Percentiles rank a stretch among this genome's conserved stretches.
Evolutionary conservation across 1,284 basidiomycete genomes (phyloP).

Genomic region (Apiotrichum domesticum): DNA sequence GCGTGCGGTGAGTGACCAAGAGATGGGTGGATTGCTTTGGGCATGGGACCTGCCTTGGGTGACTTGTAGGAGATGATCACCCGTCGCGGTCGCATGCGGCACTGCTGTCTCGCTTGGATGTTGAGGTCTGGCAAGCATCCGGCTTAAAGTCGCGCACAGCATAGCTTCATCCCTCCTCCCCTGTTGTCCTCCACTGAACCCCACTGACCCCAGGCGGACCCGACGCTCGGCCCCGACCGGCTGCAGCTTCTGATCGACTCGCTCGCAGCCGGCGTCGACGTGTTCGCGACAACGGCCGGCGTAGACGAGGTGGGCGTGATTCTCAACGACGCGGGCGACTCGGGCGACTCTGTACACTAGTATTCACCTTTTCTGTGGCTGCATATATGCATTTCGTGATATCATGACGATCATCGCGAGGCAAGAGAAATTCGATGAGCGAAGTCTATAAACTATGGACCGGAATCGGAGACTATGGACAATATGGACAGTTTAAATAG

Average conservation of each 20-base stretch:
- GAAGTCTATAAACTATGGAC: too few relatives aligned
- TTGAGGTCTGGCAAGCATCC: too few relatives aligned
- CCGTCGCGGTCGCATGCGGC: too few relatives aligned
- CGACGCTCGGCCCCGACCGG: slow-evolving; percentile 34
- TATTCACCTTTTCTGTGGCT: neutral
- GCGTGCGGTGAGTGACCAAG: slow-evolving; percentile 30
- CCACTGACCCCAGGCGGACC: slow-evolving; percentile 25
- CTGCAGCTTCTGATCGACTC: slow-evolving; percentile 44
- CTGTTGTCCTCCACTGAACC: too few relatives aligned
- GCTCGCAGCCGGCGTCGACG: slow-evolving; percentile 33
- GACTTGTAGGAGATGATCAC: too few relatives aligned
- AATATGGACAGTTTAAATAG: neutral
- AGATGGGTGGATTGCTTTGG: too few relatives aligned
- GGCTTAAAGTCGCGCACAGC: too few relatives aligned
- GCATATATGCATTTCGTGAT: neutral
- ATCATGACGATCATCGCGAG: neutral
- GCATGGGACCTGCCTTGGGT: too few relatives aligned
- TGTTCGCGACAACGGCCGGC: slow-evolving; percentile 24
- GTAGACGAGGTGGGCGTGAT: slow-evolving; percentile 40
- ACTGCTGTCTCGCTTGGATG: too few relatives aligned
- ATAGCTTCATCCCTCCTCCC: too few relatives aligned
- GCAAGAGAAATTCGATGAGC: too few relatives aligned
- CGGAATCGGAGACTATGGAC: too few relatives aligned
- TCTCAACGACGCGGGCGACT: slow-evolving; percentile 10
- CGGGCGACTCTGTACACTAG: slow-evolving; percentile 10